A percentile compares a stretch with the other conserved stretches of the same genome.
These are phyloP conservation scores for Paraphysoderma sedebokerense DNA, from an alignment of 371 early-diverging fungal species.

Conservation along the genomic window DNA sequence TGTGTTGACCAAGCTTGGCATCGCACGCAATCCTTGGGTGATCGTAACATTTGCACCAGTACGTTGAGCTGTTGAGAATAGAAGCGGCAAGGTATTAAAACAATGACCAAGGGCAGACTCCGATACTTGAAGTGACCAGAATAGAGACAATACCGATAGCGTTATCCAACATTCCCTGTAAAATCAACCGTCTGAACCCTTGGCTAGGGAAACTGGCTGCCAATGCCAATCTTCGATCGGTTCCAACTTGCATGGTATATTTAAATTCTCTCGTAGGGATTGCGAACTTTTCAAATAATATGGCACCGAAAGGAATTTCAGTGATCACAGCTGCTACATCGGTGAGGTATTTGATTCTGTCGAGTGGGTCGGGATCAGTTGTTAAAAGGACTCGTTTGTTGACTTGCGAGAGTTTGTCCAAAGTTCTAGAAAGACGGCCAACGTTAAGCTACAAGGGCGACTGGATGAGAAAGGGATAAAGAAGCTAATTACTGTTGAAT, in stretches of 20 bases:
- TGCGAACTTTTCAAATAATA: conserved; percentile 23
- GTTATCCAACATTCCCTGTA: conserved; percentile 27
- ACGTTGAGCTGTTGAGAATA: no score
- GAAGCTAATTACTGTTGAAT: no score
- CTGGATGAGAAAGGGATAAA: no score
- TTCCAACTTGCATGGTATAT: conserved; percentile 33
- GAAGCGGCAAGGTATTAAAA: no score
- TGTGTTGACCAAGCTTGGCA: conserved; percentile 27
- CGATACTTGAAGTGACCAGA: no score
- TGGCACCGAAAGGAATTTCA: conserved; percentile 31
- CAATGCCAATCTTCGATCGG: conserved; percentile 22
- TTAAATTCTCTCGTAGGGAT: conserved; percentile 13
- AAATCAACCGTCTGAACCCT: conserved; percentile 29
- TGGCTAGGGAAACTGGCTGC: conserved; percentile 28
- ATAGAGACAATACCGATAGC: conserved; percentile 26
- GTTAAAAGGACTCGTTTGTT: no score
- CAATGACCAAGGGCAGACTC: no score
- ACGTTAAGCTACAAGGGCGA: no score
- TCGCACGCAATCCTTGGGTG: conserved; percentile 36
- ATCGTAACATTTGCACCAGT: conserved; percentile 12
- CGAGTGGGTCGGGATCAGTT: no score
- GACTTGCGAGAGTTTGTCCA: no score
- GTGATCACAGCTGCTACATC: conserved; percentile 12
- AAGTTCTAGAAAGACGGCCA: no score
- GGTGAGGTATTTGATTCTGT: conserved; percentile 12